phyloP scores from a whole-genome alignment of 495 filamentous ascomycete genomes.

The Endocarpon pusillum region DNA sequence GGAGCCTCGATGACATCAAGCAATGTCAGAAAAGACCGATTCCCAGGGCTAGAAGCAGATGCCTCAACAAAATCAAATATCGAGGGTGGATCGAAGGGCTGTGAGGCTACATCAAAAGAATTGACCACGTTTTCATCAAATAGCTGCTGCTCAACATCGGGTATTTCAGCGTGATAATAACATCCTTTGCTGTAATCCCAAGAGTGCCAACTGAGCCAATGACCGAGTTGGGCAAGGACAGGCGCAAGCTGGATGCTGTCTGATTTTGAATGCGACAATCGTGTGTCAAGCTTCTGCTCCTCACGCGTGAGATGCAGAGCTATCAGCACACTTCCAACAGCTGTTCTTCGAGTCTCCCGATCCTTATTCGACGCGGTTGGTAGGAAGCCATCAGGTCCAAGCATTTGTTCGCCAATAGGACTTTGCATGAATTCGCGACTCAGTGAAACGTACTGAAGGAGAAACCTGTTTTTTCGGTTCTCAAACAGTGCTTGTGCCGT shows the following conservation, averaged over 20 bases:
- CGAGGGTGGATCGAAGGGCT: slow-evolving; percentile 52
- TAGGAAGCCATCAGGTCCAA: slow-evolving; percentile 38
- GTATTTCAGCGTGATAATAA: slow-evolving; percentile 56
- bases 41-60: slow-evolving; percentile 14
- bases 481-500: too few relatives aligned
- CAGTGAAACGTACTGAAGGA: slow-evolving; percentile 21
- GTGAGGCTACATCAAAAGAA: slow-evolving; percentile 26
- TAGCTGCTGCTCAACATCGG: slow-evolving; percentile 38
- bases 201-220: slow-evolving; percentile 67
- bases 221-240: slow-evolving; percentile 60
- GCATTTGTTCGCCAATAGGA: slow-evolving; percentile 27
- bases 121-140: slow-evolving; percentile 40
- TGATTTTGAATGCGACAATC: slow-evolving; percentile 35
- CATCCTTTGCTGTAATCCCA: slow-evolving; percentile 41
- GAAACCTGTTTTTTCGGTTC: too few relatives aligned
- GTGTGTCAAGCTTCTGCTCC: slow-evolving; percentile 69
- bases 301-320: slow-evolving; percentile 73
- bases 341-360: slow-evolving; percentile 35
- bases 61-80: slow-evolving; percentile 48
- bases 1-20: slow-evolving; percentile 33
- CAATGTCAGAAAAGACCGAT: slow-evolving; percentile 40
- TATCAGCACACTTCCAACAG: slow-evolving; percentile 51
- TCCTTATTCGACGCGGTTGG: slow-evolving; percentile 40
- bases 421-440: slow-evolving; percentile 42
- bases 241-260: slow-evolving; percentile 40